A percentile compares a stretch with the other conserved stretches of the same genome.
Evolutionary conservation across 2,329 filamentous ascomycete genomes (phyloP).

Genomic region (Cercospora sesami): DNA sequence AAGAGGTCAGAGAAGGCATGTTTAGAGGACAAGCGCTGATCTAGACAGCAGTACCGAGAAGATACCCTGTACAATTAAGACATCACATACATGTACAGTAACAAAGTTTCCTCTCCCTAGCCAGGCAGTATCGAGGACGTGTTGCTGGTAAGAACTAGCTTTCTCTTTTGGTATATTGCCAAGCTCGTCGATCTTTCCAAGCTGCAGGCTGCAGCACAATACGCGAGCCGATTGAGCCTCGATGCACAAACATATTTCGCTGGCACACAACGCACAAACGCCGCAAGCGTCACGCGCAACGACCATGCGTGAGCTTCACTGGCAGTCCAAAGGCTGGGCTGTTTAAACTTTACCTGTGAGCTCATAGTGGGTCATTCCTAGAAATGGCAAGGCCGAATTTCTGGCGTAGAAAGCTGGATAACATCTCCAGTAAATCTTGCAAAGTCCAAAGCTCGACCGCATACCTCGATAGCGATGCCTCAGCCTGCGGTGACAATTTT

Average conservation of each 20-base stretch:
- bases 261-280: background rate
- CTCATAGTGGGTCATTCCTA: constrained; percentile 1
- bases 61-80: constrained; percentile 27
- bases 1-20: constrained; percentile 80
- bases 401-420: background rate
- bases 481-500: background rate
- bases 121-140: background rate
- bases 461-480: background rate
- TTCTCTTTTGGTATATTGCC: background rate
- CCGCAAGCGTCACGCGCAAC: background rate
- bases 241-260: background rate
- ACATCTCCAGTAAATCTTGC: background rate
- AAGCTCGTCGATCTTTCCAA: background rate
- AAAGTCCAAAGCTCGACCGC: background rate
- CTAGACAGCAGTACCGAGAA: constrained; percentile 32
- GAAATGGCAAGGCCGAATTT: constrained; percentile 1
- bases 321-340: background rate
- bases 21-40: constrained; percentile 53
- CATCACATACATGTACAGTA: background rate
- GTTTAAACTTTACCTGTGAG: constrained; percentile 2
- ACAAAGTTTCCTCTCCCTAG: background rate
- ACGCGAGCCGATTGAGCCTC: background rate
- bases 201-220: background rate
- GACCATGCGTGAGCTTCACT: background rate
- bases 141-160: background rate